Percentiles rank a stretch among this genome's conserved stretches.
phyloP scores from a whole-genome alignment of 495 filamentous ascomycete genomes.

The Viridothelium virens region DNA sequence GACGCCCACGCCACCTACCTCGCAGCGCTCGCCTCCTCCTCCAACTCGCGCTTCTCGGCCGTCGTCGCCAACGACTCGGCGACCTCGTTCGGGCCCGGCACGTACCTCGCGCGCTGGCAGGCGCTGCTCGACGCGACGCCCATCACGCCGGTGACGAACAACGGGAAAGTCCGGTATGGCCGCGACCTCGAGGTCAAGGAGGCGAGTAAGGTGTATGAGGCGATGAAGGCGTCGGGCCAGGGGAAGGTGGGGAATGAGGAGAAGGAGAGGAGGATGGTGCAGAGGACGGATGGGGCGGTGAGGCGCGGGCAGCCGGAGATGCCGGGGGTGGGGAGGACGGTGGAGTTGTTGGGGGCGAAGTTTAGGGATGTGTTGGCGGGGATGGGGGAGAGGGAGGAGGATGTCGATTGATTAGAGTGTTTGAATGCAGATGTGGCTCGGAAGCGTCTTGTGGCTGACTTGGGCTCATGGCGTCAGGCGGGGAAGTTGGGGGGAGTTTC shows the following conservation, averaged over 20 bases:
- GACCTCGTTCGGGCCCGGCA: constrained; percentile 48
- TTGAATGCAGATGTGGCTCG: background rate
- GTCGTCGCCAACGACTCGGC: constrained; percentile 28
- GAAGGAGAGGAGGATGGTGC: constrained; percentile 15
- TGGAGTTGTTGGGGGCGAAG: constrained; percentile 23
- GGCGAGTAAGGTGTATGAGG: constrained; percentile 43
- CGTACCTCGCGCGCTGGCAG: constrained; percentile 58
- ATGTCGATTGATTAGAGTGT: constrained; percentile 4
- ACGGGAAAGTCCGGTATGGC: constrained; percentile 43
- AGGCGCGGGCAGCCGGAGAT: constrained; percentile 13
- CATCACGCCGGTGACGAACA: constrained; percentile 47
- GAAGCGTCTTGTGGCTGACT: background rate
- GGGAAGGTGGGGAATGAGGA: constrained; percentile 17
- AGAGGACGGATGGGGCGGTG: background rate
- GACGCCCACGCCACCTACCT: constrained; percentile 52
- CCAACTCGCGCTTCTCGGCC: constrained; percentile 39
- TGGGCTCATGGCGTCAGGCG: too few species aligned
- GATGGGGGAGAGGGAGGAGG: constrained; percentile 6
- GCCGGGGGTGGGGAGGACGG: constrained; percentile 17
- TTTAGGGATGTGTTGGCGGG: constrained; percentile 26
- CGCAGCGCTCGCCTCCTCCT: constrained; percentile 39
- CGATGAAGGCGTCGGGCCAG: constrained; percentile 32
- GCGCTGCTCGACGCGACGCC: constrained; percentile 50
- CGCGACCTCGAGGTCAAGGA: constrained; percentile 43
- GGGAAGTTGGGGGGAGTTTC: too few species aligned